These are phyloP conservation scores for Ploettnerulaceae sp. DNA, from an alignment of 2,329 filamentous ascomycete genomes.

Conservation along the genomic window DNA sequence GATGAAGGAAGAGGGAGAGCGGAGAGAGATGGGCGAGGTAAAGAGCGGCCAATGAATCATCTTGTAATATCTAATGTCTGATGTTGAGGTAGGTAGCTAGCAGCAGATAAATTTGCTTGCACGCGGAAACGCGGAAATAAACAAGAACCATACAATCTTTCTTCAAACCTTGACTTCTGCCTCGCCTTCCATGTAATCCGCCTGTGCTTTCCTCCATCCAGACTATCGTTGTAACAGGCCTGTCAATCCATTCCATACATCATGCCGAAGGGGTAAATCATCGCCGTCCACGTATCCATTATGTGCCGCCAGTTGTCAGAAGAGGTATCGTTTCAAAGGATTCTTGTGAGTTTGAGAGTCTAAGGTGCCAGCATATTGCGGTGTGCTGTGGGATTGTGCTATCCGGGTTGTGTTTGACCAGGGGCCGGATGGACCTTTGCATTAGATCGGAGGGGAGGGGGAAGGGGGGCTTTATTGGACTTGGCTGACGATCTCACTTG, in stretches of 20 bases:
- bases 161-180: too few relatives aligned
- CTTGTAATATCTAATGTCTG: neutral
- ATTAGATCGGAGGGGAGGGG: slow-evolving; percentile 11
- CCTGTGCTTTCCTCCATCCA: too few relatives aligned
- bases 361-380: slow-evolving; percentile 19
- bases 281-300: slow-evolving; percentile 25
- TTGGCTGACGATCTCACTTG: slow-evolving; percentile 92
- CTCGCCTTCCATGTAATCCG: slow-evolving; percentile 15
- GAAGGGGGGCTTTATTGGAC: slow-evolving; percentile 38
- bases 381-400: slow-evolving; percentile 14
- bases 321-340: slow-evolving; percentile 29
- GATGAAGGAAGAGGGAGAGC: neutral
- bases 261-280: slow-evolving; percentile 16
- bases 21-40: neutral
- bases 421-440: slow-evolving; percentile 16
- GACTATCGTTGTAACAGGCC: slow-evolving; percentile 11
- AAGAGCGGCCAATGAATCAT: neutral
- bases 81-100: slow-evolving; percentile 6
- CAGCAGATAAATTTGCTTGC: slow-evolving; percentile 17
- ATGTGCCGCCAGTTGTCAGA: slow-evolving; percentile 18
- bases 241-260: slow-evolving; percentile 8
- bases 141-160: slow-evolving; percentile 8
- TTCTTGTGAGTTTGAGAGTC: slow-evolving; percentile 18
- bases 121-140: slow-evolving; percentile 6
- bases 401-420: slow-evolving; percentile 15